A percentile compares a stretch with the other conserved stretches of the same genome.
phyloP scores from a whole-genome alignment of 176 grass and related monocot genomes.

The Triticum turgidum region DNA sequence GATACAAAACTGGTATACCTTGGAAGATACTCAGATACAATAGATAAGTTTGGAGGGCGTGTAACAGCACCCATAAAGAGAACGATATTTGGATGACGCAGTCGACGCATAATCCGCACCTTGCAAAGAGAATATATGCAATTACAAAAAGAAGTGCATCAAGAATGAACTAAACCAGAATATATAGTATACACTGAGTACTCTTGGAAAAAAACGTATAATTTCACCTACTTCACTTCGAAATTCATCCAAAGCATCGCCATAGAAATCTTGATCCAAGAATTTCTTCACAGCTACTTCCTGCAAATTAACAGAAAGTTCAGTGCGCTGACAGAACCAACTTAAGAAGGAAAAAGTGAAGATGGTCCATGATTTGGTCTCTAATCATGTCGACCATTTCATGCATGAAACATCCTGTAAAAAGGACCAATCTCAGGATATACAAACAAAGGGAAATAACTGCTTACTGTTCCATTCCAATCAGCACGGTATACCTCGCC shows the following conservation, averaged over 20 bases:
- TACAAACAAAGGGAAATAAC: conserved; percentile 25
- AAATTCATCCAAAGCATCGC: conserved; percentile 95
- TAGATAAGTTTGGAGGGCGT: conserved; percentile 93
- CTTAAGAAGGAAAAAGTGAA: conserved; percentile 14
- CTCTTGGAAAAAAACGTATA: conserved; percentile 40
- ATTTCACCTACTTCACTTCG: conserved; percentile 90
- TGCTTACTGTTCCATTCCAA: conserved; percentile 94
- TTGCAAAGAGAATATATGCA: conserved; percentile 46
- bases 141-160: conserved; percentile 20
- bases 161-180: conserved; percentile 27
- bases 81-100: conserved; percentile 98
- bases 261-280: conserved; percentile 99
- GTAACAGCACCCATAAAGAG: conserved; percentile 99
- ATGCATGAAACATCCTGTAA: conserved; percentile 1
- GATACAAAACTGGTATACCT: conserved; percentile 50
- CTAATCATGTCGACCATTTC: conserved; percentile 19
- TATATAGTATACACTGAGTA: conserved; percentile 11
- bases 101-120: conserved; percentile 96
- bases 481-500: conserved; percentile 99
- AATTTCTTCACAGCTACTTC: conserved; percentile 99
- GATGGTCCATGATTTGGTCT: conserved; percentile 17
- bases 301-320: conserved; percentile 56
- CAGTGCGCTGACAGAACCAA: background rate
- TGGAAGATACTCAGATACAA: conserved; percentile 94
- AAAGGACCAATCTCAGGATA: conserved; percentile 38